Evolutionary conservation across 108 stramenopile genomes (phyloP).

Genomic region (Parietichytrium sp.): DNA sequence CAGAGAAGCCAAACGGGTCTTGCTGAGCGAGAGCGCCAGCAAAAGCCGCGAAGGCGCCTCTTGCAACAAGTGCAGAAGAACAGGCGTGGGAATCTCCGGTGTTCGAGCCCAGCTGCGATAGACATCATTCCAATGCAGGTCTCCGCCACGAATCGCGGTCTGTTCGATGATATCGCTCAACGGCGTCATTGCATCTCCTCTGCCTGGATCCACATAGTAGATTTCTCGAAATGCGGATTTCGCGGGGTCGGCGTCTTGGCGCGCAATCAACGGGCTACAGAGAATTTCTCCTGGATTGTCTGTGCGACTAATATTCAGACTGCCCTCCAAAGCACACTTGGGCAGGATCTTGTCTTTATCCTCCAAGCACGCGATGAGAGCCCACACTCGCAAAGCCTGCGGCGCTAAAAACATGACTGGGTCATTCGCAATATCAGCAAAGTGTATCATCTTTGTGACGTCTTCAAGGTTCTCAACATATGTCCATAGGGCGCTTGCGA

Average conservation of each 20-base stretch:
- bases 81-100: constrained; percentile 32
- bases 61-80: constrained; percentile 33
- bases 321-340: background rate
- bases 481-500: constrained; percentile 24
- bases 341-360: background rate
- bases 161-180: constrained; percentile 26
- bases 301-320: constrained; percentile 11
- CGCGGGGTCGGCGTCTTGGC: background rate
- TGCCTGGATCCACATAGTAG: constrained; percentile 18
- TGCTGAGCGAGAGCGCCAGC: constrained; percentile 32
- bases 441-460: background rate
- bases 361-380: background rate
- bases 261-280: background rate
- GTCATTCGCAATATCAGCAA: constrained; percentile 5
- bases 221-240: background rate
- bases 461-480: background rate
- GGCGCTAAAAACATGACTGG: constrained; percentile 24
- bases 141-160: background rate
- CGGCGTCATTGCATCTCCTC: constrained; percentile 29
- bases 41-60: constrained; percentile 23
- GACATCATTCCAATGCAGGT: constrained; percentile 32
- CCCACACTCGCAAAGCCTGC: background rate
- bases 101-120: constrained; percentile 39
- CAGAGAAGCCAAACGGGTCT: constrained; percentile 21
- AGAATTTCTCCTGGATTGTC: constrained; percentile 38